These are phyloP conservation scores for Monosporozyma solicola DNA, from an alignment of 805 yeast genomes.

Conservation along the genomic window DNA sequence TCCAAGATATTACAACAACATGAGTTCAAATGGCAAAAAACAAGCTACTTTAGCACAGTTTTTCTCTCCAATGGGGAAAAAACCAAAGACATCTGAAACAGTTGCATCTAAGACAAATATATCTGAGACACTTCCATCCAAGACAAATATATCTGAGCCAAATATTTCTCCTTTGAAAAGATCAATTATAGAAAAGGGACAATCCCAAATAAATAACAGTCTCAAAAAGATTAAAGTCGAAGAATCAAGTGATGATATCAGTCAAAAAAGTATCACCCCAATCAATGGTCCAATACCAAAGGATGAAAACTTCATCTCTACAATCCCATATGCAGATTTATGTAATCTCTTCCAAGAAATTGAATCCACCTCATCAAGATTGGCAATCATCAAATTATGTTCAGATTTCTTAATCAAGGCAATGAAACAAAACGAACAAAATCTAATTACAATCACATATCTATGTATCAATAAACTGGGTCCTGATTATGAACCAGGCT, in stretches of 20 bases:
- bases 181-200: neutral
- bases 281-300: neutral
- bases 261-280: neutral
- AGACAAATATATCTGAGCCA: neutral
- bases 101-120: neutral
- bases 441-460: conserved; percentile 64
- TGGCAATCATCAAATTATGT: conserved; percentile 69
- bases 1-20: neutral
- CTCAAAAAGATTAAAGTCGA: neutral
- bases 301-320: conserved; percentile 6
- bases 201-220: neutral
- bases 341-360: conserved; percentile 65
- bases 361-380: conserved; percentile 72
- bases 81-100: neutral
- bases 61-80: conserved; percentile 21
- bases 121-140: neutral
- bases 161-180: neutral
- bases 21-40: conserved; percentile 5
- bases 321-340: conserved; percentile 31
- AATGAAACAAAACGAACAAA: conserved; percentile 43
- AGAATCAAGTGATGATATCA: neutral
- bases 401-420: conserved; percentile 64
- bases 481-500: conserved; percentile 85
- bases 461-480: conserved; percentile 82
- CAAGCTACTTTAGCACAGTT: conserved; percentile 29